These are phyloP conservation scores for Xylariaceae sp. DNA, from an alignment of 2,329 filamentous ascomycete species.

Conservation along the genomic window DNA sequence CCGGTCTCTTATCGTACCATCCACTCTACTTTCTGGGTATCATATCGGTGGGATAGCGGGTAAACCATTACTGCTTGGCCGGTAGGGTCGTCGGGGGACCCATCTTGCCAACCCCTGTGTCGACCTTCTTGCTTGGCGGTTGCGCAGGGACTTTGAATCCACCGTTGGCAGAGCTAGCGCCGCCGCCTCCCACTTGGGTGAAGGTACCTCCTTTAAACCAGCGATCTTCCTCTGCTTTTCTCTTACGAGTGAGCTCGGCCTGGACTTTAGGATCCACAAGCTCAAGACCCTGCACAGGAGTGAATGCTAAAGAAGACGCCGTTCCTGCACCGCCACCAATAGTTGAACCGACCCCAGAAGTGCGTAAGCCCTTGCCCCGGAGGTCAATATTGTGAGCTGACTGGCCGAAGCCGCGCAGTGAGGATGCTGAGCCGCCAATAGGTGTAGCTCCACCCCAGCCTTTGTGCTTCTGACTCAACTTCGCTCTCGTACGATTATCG, in stretches of 20 bases:
- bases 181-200: constrained; percentile 72
- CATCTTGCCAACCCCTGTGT: constrained; percentile 66
- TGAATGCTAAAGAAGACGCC: constrained; percentile 88
- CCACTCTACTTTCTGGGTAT: neutral
- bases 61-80: constrained; percentile 34
- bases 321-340: constrained; percentile 73
- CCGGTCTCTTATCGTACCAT: neutral
- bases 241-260: constrained; percentile 85
- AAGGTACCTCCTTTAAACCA: constrained; percentile 99
- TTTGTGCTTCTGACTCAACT: constrained; percentile 92
- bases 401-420: constrained; percentile 78
- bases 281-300: constrained; percentile 91
- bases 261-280: constrained; percentile 92
- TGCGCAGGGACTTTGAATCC: constrained; percentile 79
- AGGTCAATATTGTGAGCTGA: constrained; percentile 70
- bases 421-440: constrained; percentile 74
- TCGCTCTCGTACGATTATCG: constrained; percentile 90
- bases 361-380: constrained; percentile 78
- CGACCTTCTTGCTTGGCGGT: constrained; percentile 70
- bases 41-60: neutral
- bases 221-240: constrained; percentile 91
- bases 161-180: constrained; percentile 49
- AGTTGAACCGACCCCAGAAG: constrained; percentile 80
- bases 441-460: constrained; percentile 84
- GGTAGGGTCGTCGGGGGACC: constrained; percentile 39